These are phyloP conservation scores for Saksenaea vasiformis DNA, from an alignment of 371 early-diverging fungal species.

Conservation along the genomic window DNA sequence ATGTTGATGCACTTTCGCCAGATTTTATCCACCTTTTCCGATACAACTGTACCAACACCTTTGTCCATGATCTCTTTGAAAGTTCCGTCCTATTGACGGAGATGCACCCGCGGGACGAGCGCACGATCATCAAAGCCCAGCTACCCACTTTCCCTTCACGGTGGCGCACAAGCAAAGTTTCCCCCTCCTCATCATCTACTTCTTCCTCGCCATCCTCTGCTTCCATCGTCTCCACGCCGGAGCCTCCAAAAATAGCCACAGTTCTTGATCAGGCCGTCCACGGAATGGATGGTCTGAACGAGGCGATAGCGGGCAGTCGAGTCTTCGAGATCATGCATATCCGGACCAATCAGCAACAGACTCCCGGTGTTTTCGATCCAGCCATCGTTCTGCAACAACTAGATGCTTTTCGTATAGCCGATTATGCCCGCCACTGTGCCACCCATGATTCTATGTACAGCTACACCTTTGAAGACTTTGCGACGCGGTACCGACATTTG, in stretches of 20 bases:
- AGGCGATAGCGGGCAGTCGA: conserved; percentile 45
- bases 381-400: conserved; percentile 50
- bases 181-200: too few relatives aligned
- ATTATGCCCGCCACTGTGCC: conserved; percentile 28
- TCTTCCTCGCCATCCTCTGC: neutral
- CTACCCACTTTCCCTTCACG: conserved; percentile 36
- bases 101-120: conserved; percentile 55
- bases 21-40: conserved; percentile 82
- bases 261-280: conserved; percentile 25
- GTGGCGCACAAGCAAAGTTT: neutral
- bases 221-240: conserved; percentile 42
- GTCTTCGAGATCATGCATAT: conserved; percentile 71
- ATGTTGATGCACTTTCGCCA: conserved; percentile 68
- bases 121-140: conserved; percentile 62
- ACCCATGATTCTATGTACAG: conserved; percentile 29
- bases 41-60: conserved; percentile 63
- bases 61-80: conserved; percentile 61
- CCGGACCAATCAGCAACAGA: conserved; percentile 35
- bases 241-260: conserved; percentile 17
- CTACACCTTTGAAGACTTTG: conserved; percentile 57
- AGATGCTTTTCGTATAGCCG: conserved; percentile 33
- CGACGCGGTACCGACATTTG: conserved; percentile 50
- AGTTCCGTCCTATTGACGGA: conserved; percentile 48
- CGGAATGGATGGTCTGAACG: conserved; percentile 30
- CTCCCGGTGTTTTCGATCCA: conserved; percentile 28